Evolutionary conservation across 2,329 filamentous ascomycete genomes (phyloP).

Genomic region (Metarhizium brunneum): DNA sequence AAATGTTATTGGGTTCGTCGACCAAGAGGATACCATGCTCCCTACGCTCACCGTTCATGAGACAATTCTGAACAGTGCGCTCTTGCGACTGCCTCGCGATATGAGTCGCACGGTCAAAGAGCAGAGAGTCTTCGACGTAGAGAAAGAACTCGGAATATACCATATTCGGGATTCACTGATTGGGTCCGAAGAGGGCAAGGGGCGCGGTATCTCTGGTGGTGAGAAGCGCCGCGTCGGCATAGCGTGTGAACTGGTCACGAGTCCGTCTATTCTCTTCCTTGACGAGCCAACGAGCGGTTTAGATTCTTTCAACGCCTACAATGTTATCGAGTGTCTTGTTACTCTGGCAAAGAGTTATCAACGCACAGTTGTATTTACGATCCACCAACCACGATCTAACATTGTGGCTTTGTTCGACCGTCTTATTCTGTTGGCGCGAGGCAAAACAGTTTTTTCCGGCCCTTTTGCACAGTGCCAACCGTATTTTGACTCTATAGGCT

Average conservation of each 20-base stretch:
- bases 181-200: conserved; percentile 88
- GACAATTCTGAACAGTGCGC: conserved; percentile 88
- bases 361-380: conserved; percentile 94
- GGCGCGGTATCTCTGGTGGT: conserved; percentile 91
- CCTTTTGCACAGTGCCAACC: conserved; percentile 79
- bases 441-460: conserved; percentile 86
- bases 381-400: conserved; percentile 95
- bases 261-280: conserved; percentile 91
- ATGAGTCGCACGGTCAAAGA: conserved; percentile 88
- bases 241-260: conserved; percentile 94
- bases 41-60: conserved; percentile 95
- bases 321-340: conserved; percentile 92
- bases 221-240: conserved; percentile 96
- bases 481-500: conserved; percentile 89
- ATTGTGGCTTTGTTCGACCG: conserved; percentile 96
- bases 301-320: conserved; percentile 96
- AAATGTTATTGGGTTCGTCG: conserved; percentile 90
- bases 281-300: conserved; percentile 95
- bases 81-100: conserved; percentile 82
- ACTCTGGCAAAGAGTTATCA: conserved; percentile 94
- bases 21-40: conserved; percentile 96
- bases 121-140: conserved; percentile 83
- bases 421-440: conserved; percentile 81
- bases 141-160: conserved; percentile 89
- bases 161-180: conserved; percentile 93